phyloP scores from a whole-genome alignment of 371 early-diverging fungal genomes.

The Furculomyces boomerangus region DNA sequence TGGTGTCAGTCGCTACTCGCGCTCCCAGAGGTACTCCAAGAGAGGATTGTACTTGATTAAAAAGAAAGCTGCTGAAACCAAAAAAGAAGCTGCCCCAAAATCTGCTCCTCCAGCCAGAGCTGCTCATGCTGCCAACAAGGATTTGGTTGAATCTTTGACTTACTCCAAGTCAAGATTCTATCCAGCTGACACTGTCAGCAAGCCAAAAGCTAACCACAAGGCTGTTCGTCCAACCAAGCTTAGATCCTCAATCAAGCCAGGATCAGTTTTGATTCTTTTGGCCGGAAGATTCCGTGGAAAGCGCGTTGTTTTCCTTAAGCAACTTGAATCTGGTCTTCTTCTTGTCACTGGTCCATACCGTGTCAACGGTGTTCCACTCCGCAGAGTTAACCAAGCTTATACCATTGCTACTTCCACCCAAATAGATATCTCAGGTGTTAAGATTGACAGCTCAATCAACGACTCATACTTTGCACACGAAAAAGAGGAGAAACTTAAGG shows the following conservation, averaged over 20 bases:
- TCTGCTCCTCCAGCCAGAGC: conserved; percentile 31
- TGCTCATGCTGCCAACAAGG: conserved; percentile 72
- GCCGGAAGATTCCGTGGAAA: conserved; percentile 95
- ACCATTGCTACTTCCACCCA: conserved; percentile 97
- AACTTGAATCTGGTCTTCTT: conserved; percentile 83
- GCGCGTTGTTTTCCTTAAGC: conserved; percentile 96
- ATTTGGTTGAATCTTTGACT: conserved; percentile 51
- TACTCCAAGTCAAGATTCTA: conserved; percentile 63
- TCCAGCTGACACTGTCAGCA: conserved; percentile 67
- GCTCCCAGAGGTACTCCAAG: conserved; percentile 60
- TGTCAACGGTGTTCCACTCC: conserved; percentile 94
- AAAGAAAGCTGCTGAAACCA: conserved; percentile 30
- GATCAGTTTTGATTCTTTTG: conserved; percentile 91
- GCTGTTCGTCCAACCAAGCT: conserved; percentile 43
- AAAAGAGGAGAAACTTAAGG: conserved; percentile 46
- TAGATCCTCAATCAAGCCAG: conserved; percentile 84
- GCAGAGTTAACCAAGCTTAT: conserved; percentile 96
- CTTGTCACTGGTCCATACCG: conserved; percentile 95
- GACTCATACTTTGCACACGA: conserved; percentile 85
- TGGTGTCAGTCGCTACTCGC: conserved; percentile 68
- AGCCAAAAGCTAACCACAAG: conserved; percentile 71
- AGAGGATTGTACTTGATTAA: conserved; percentile 67
- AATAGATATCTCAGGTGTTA: conserved; percentile 63
- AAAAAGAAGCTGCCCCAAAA: conserved; percentile 38
- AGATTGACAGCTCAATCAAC: conserved; percentile 66